These are phyloP conservation scores for Fusarium sulawesiense DNA, from an alignment of 2,329 filamentous ascomycete genomes.

Conservation along the genomic window DNA sequence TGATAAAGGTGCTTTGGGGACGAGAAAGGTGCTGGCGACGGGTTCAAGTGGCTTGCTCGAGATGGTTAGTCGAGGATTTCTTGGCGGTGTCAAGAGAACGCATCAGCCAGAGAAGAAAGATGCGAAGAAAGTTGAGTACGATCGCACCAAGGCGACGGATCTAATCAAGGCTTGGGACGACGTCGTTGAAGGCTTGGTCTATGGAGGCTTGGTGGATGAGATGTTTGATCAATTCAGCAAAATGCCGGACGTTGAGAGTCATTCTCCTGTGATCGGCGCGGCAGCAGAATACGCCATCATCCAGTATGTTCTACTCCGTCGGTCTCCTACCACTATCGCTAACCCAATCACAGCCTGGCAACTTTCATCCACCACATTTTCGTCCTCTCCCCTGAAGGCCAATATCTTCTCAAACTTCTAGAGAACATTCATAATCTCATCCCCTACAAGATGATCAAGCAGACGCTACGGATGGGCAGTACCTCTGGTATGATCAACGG, in stretches of 20 bases:
- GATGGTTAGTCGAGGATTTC: constrained; percentile 72
- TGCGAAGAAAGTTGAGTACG: constrained; percentile 58
- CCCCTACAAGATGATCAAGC: constrained; percentile 77
- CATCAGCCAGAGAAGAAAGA: background rate
- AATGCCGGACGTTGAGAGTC: constrained; percentile 71
- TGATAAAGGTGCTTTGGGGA: constrained; percentile 80
- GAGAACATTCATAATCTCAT: constrained; percentile 77
- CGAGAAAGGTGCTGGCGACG: constrained; percentile 79
- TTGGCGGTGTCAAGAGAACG: constrained; percentile 63
- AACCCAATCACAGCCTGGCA: constrained; percentile 65
- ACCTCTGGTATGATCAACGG: constrained; percentile 84
- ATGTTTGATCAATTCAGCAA: constrained; percentile 70
- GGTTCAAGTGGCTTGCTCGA: constrained; percentile 77
- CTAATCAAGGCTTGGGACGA: constrained; percentile 74
- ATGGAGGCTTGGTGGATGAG: constrained; percentile 74
- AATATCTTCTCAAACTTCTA: constrained; percentile 76
- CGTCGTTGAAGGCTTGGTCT: constrained; percentile 72
- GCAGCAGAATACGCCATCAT: constrained; percentile 74
- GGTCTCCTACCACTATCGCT: constrained; percentile 16
- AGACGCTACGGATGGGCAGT: constrained; percentile 81
- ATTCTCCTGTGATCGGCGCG: constrained; percentile 70
- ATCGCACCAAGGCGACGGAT: constrained; percentile 68
- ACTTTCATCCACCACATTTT: constrained; percentile 80
- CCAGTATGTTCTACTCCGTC: constrained; percentile 64
- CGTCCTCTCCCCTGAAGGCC: constrained; percentile 78